Evolutionary conservation across 2,329 filamentous ascomycete genomes (phyloP), one percentile per base, ranked within the genome.

Genomic region (Curvularia eragrostidis): DNA sequence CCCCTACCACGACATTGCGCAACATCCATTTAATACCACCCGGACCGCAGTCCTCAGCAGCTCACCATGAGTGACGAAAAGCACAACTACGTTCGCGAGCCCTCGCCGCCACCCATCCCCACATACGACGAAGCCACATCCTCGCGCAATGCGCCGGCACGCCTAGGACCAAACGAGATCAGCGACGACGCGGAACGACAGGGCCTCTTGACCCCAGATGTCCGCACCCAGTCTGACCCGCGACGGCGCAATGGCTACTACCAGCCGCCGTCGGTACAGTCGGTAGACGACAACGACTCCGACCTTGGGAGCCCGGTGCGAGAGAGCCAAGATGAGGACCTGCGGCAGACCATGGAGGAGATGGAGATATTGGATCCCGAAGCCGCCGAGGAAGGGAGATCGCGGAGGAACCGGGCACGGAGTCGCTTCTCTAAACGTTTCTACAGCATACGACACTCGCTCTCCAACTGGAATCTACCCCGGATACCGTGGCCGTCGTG

Each of bases 301-400:
- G 79, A 78, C 58, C 70, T 81, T 67, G 81, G 80, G 58, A 80
- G 82, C 63, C 83, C 80, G 47, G 86, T 84, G 59, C 81, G 81
- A 48, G 80, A 80, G 78, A 90, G 70, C 54, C 74, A 76, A 55
- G 81, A 83, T 50, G 76, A 77, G 46, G 81, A 82, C 48, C 84
- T 95, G 68, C 87, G 91, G 62, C 85, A 89, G 65, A 91, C 95
- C 78, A 89, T 98, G 80, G 87, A 96, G 72, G 90, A 97, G 83
- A 88, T 78, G 74, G 75, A 78, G 23, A 72, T 77, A 6, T 52
- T 76, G 46, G 77, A 78, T 54, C 73, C 73, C 3, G 76, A 75
- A 59, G 60, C 67, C 10, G 72, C 66, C 9, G 74, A 75, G 12
- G 69, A 70, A 48, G 72, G 64, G 12, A 65, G 69, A 36, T 53